Base-by-base conservation (phyloP, 495 filamentous ascomycete species). In the Tuber umbilicatum region DNA sequence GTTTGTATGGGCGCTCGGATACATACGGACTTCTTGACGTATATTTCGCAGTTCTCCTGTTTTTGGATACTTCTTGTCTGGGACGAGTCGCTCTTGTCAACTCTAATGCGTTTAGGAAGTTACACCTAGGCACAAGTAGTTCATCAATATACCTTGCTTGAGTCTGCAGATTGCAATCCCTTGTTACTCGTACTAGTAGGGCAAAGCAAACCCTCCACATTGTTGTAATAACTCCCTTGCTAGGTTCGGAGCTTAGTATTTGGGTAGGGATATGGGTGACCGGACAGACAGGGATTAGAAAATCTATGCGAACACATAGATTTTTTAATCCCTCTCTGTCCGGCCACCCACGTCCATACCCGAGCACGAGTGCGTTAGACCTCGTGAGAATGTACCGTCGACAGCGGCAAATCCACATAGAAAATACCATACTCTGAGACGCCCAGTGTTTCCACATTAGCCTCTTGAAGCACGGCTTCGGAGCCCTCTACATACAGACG, bases 351-450 rank as follows among this genome's bases (percentile, higher is more conserved):
- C n/a, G n/a, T n/a, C n/a, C n/a, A n/a, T 39, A 39, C 38, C 5
- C 38, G 2, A 2, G 5, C 38, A 39, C 38, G 5, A 39, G 39
- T 9, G 6, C 10, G 10, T 5, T 7, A 7, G 73, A 74, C 87
- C 84, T 2, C 83, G 83, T 41, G 87, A 84, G 43, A 84, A 84
- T 42, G 12, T 16, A 19, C 85, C 84, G 71, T 88, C 86, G 7
- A 85, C 81, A 16, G 83, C 82, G 86, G 0, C 87, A 85, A 2
- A 85, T n/a, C n/a, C n/a, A 84, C 5, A 83, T 84, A 64, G 85
- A 85, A 23, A 84, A 82, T 21, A n/a, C 86, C 86, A 9, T 83
- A 81, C 27, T 78, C 79, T 12, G 79, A 79, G 7, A 79, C 74
- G 31, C 78, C 74, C 68, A 83, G 83, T 40, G 86, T 81, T 1